Percentiles rank a stretch among this genome's conserved stretches.
Evolutionary conservation across 2,329 filamentous ascomycete genomes (phyloP).

Genomic region (Dothistroma pini): DNA sequence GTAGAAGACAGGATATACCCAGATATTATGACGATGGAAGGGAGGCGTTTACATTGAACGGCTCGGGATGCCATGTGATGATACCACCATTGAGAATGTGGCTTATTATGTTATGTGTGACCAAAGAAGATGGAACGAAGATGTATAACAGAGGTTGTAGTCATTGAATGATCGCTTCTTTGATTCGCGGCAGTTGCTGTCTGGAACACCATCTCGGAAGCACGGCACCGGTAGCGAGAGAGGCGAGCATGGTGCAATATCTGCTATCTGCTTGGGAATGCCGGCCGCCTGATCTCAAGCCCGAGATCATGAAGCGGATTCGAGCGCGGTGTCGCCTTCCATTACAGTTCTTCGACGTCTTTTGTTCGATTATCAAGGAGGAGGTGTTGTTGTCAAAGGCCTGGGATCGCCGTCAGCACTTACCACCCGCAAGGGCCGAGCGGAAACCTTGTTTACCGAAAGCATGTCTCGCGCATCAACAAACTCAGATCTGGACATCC

Average conservation of each 20-base stretch:
- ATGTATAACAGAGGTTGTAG: not conserved
- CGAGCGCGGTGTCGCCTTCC: not conserved
- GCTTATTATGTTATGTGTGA: not conserved
- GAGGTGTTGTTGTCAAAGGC: not conserved
- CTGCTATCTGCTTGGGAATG: not conserved
- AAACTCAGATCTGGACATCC: not conserved
- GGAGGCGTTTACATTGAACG: not conserved
- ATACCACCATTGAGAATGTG: not conserved
- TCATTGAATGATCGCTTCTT: not conserved
- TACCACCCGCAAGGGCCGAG: not conserved
- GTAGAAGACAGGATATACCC: not conserved
- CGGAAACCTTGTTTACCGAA: not conserved
- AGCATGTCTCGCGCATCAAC: slow-evolving; percentile 1
- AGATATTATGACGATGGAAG: not conserved
- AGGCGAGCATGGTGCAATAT: not conserved
- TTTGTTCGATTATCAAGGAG: not conserved
- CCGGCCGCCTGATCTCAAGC: not conserved
- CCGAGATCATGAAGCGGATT: not conserved
- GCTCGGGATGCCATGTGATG: not conserved
- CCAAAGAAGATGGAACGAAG: not conserved
- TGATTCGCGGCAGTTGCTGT: not conserved
- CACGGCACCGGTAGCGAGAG: not conserved
- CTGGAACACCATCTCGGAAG: not conserved
- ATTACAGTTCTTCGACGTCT: not conserved
- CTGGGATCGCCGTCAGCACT: not conserved